These are phyloP conservation scores for Piromyces finnis DNA, from an alignment of 192 early-diverging fungal genomes.

Conservation along the genomic window DNA sequence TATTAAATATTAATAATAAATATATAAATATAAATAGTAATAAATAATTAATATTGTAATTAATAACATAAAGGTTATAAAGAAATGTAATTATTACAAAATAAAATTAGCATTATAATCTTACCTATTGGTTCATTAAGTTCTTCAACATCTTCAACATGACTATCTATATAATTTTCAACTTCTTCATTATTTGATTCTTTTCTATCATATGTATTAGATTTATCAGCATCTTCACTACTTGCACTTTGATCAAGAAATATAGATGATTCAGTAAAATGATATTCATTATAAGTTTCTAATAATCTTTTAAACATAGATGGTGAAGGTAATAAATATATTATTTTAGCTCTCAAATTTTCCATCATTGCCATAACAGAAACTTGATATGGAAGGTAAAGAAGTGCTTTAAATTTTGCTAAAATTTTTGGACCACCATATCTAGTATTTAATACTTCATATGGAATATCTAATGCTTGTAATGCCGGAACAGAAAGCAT, in stretches of 20 bases:
- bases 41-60: too few relatives aligned
- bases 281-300: background rate
- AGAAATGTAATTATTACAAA: too few relatives aligned
- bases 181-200: background rate
- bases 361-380: background rate
- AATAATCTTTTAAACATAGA: background rate
- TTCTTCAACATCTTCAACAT: background rate
- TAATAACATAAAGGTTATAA: too few relatives aligned
- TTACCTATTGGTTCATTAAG: background rate
- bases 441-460: background rate
- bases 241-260: background rate
- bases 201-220: background rate
- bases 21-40: too few relatives aligned
- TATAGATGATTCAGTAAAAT: background rate
- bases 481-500: background rate
- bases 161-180: background rate
- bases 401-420: background rate
- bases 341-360: background rate
- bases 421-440: background rate
- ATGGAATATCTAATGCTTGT: background rate
- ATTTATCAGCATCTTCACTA: background rate
- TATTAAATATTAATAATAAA: too few relatives aligned
- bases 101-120: background rate
- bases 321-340: background rate
- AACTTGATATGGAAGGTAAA: background rate